Conservation (phyloP, 345 rosid genomes). For the Clausena lansium region DNA sequence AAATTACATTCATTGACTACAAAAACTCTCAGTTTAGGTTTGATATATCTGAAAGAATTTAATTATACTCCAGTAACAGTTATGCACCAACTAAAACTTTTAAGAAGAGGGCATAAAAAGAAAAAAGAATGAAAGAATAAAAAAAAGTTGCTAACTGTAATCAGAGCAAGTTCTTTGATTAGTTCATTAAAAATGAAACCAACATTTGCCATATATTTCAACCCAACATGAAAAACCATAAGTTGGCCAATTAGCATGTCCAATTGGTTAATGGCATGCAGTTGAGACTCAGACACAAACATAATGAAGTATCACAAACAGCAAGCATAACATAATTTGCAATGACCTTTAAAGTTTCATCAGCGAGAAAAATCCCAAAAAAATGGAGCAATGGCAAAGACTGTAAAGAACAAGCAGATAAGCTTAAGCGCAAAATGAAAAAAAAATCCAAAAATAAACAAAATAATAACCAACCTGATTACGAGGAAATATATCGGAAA, state of each 20-base stretch:
- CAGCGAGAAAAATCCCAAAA: background rate
- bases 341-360: background rate
- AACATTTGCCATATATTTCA: background rate
- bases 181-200: slow-evolving; percentile 1
- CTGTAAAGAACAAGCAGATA: background rate
- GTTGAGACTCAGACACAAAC: background rate
- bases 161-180: background rate
- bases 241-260: background rate
- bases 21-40: no score
- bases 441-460: background rate
- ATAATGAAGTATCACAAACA: background rate
- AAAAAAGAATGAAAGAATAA: background rate
- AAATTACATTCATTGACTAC: background rate
- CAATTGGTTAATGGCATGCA: background rate
- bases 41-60: no score
- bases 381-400: background rate
- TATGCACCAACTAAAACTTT: background rate
- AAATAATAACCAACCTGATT: slow-evolving; percentile 52
- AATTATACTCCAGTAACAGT: background rate
- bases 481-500: slow-evolving; percentile 80
- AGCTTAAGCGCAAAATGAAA: background rate
- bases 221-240: background rate
- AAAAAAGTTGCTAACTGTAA: background rate
- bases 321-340: background rate
- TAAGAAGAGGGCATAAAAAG: background rate